Base-by-base conservation (phyloP, 1,139 yeast genomes). In the Debaryomyces robertsiae region DNA sequence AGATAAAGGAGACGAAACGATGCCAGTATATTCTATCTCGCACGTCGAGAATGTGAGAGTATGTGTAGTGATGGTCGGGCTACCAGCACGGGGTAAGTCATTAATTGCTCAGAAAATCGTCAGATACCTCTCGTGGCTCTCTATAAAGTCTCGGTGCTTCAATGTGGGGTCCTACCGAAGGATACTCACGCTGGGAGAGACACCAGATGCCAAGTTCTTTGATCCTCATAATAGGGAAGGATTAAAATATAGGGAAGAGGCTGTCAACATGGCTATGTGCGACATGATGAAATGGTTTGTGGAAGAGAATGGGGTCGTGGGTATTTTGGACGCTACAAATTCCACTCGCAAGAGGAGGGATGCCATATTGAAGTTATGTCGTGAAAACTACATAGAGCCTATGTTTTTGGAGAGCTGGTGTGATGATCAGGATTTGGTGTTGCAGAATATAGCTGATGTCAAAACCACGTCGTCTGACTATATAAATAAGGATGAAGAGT, bases 351-450 rank as follows among this genome's bases (percentile, higher is more conserved):
- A 74, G 41, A 77, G 96, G 53, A 75, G 98, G 50, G 73, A 73
- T 24, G 73, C 80, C 73, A 77, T 93, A 41, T 69, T 82, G 43
- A 70, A 76, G 48, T 65, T 84, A 28, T 80, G 95, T 56, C 69
- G 83, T 38, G 77, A 76, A 48, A 78, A 85, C 53, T 73, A 73
- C 36, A 84, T 93, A 44, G 93, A 88, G 57, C 95, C 97, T 2
- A 82, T 93, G 76, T 93, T 91, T 59, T 77, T 93, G 46, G 98
- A 93, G 61, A 84, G 95, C 55, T 86, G 84, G 78, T 90, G 97
- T 63, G 84, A 89, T 55, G 95, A 90, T 62, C 75, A 83, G 48
- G 85, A 83, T 16, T 73, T 90, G 49, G 81, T 93, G 30, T 72
- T 77, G 65, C 85, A 84, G 53, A 91, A 91, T 59, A 84, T 91